These are phyloP conservation scores for Aspergillus eucalypticola DNA, from an alignment of 2,329 filamentous ascomycete species.

Conservation along the genomic window DNA sequence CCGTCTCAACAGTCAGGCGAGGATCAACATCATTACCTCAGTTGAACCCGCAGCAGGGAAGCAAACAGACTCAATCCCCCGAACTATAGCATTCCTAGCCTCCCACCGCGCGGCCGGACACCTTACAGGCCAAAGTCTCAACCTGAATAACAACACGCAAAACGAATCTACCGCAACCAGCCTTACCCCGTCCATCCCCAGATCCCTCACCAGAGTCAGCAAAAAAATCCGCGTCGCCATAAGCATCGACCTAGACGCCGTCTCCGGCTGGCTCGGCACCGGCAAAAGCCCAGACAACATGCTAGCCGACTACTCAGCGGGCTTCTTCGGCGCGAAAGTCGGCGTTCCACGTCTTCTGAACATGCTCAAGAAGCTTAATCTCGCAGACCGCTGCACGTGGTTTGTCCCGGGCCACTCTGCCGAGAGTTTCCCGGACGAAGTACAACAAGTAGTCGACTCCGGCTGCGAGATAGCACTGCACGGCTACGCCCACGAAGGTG, in stretches of 20 bases:
- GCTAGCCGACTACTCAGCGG: slow-evolving; percentile 57
- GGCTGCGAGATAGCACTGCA: slow-evolving; percentile 55
- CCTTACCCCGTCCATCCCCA: slow-evolving; percentile 18
- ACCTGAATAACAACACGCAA: slow-evolving; percentile 51
- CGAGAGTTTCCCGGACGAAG: slow-evolving; percentile 58
- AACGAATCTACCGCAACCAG: background rate
- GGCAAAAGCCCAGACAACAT: slow-evolving; percentile 52
- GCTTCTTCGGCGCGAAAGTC: slow-evolving; percentile 59
- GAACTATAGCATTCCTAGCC: slow-evolving; percentile 52
- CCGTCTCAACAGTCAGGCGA: slow-evolving; percentile 50
- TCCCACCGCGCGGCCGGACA: slow-evolving; percentile 55
- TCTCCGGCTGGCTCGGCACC: slow-evolving; percentile 59
- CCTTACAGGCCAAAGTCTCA: slow-evolving; percentile 56
- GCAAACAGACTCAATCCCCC: slow-evolving; percentile 51
- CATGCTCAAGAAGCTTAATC: slow-evolving; percentile 53
- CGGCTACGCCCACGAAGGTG: slow-evolving; percentile 72
- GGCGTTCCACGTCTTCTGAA: slow-evolving; percentile 58
- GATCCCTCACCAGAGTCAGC: slow-evolving; percentile 5
- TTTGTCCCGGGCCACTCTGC: slow-evolving; percentile 62
- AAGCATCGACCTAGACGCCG: slow-evolving; percentile 58
- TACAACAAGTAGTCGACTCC: slow-evolving; percentile 52
- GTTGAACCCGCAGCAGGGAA: slow-evolving; percentile 52
- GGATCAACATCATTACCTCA: slow-evolving; percentile 56
- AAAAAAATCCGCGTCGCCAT: slow-evolving; percentile 32
- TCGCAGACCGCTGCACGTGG: slow-evolving; percentile 59